These are phyloP conservation scores for Cicer chorassanicum DNA, from an alignment of 306 rosid genomes.

Conservation along the genomic window DNA sequence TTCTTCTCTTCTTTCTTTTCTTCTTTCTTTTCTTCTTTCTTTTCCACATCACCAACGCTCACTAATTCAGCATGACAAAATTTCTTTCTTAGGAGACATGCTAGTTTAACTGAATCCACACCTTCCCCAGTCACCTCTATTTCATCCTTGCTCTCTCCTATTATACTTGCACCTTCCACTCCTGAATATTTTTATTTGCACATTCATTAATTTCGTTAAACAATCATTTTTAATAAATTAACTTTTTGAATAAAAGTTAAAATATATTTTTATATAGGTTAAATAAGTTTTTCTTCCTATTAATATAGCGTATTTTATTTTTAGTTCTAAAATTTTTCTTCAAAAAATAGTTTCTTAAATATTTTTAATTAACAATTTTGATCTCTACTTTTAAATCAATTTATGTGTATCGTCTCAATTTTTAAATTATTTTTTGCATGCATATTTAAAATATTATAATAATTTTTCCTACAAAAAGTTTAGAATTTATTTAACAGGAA, in stretches of 20 bases:
- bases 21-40: conserved; percentile 33
- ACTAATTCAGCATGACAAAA: conserved; percentile 50
- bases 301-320: no score
- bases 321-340: no score
- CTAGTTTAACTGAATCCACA: conserved; percentile 52
- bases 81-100: conserved; percentile 50
- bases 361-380: no score
- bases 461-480: no score
- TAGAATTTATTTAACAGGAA: no score
- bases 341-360: no score
- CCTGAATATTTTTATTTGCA: conserved; percentile 34
- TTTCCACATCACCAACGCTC: conserved; percentile 45
- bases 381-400: no score
- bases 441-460: no score
- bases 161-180: conserved; percentile 47
- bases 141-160: conserved; percentile 39
- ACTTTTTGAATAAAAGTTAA: neutral
- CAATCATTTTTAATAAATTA: neutral
- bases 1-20: neutral
- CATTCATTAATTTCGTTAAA: neutral
- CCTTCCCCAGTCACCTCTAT: conserved; percentile 55
- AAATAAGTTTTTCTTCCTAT: no score
- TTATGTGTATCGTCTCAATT: no score
- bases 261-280: neutral
- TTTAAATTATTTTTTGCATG: no score